These are phyloP conservation scores for Mycena rosella DNA, from an alignment of 768 basidiomycete genomes.

Conservation along the genomic window DNA sequence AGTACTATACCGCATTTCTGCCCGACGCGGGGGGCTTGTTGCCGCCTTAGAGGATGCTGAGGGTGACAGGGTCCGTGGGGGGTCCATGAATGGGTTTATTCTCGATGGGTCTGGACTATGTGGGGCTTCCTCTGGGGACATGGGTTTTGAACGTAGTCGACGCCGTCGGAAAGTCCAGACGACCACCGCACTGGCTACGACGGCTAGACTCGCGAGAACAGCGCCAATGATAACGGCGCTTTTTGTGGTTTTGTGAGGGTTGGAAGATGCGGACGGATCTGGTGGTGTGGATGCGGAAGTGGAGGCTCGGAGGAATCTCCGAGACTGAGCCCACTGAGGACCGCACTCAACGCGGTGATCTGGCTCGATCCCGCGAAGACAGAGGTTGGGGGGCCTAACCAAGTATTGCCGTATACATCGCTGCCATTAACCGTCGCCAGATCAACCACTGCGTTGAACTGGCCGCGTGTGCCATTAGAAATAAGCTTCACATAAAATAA, in stretches of 20 bases:
- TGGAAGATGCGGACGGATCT: neutral
- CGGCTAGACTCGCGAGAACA: neutral
- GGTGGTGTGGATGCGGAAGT: neutral
- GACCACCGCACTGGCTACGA: neutral
- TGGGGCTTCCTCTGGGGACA: too few relatives aligned
- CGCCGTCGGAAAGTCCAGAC: slow-evolving; percentile 1
- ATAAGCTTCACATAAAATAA: too few relatives aligned
- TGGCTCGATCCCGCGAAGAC: slow-evolving; percentile 9
- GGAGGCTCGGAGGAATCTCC: too few relatives aligned
- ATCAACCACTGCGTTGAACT: slow-evolving; percentile 23
- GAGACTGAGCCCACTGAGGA: neutral
- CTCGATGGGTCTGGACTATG: neutral
- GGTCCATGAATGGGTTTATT: neutral
- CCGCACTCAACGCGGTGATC: neutral
- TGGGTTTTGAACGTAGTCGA: neutral
- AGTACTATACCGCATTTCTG: too few relatives aligned
- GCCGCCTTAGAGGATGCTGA: too few relatives aligned
- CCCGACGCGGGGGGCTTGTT: too few relatives aligned
- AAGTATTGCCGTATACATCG: slow-evolving; percentile 4
- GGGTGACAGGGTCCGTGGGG: too few relatives aligned
- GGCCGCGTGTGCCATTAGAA: too few relatives aligned
- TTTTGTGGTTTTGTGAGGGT: neutral
- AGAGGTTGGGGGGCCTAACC: slow-evolving; percentile 15
- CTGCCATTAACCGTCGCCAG: neutral
- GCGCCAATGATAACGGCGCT: neutral